Conservation (phyloP, 2,329 filamentous ascomycete genomes). For the Penicillium sp. region DNA sequence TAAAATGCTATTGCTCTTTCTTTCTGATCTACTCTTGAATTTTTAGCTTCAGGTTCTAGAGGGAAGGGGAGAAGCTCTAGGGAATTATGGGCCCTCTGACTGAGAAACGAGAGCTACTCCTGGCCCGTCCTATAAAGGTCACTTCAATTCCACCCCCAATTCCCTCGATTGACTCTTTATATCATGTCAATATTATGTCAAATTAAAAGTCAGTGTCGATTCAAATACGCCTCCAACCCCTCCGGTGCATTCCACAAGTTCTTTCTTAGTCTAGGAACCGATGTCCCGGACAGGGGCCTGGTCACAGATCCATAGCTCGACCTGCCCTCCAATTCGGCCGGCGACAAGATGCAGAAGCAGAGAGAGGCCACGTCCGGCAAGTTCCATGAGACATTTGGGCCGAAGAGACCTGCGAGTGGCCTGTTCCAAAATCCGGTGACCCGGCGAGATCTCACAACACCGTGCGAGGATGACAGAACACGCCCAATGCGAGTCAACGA, state of each 20-base stretch:
- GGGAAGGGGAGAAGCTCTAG: no score
- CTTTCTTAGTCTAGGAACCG: conserved; percentile 22
- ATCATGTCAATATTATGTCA: background rate
- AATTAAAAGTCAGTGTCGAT: conserved; percentile 6
- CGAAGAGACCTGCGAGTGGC: conserved; percentile 28
- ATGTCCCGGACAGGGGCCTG: conserved; percentile 18
- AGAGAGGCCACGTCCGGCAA: conserved; percentile 20
- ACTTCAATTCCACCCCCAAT: background rate
- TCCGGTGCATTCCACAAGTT: conserved; percentile 28
- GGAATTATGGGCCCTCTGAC: no score
- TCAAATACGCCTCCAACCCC: conserved; percentile 12
- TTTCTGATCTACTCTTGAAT: background rate
- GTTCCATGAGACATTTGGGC: conserved; percentile 30
- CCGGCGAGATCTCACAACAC: conserved; percentile 27
- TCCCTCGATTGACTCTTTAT: background rate
- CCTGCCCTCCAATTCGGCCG: conserved; percentile 23
- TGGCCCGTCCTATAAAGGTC: no score
- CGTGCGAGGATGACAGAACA: conserved; percentile 26
- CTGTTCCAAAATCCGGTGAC: conserved; percentile 30
- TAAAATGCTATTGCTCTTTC: background rate
- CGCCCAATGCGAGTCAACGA: conserved; percentile 14
- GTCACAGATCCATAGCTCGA: conserved; percentile 20
- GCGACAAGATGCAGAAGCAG: conserved; percentile 21
- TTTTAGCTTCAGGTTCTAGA: background rate
- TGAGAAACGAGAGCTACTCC: no score